Percentiles rank a stretch among this genome's conserved stretches.
These are phyloP conservation scores for Didymella lethalis DNA, from an alignment of 2,329 filamentous ascomycete species.

Conservation along the genomic window DNA sequence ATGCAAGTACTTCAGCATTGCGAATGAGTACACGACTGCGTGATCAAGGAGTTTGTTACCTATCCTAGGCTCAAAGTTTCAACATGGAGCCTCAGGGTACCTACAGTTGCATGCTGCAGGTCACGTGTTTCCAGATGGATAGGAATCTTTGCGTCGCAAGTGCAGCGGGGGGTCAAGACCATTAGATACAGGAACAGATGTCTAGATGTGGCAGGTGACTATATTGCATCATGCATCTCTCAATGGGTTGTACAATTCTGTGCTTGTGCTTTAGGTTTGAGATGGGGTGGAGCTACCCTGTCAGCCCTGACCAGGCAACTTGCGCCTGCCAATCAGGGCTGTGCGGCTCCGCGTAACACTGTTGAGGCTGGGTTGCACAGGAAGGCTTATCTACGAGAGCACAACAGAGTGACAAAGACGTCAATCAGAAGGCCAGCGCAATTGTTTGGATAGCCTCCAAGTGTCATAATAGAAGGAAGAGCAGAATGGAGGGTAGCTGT, in stretches of 20 bases:
- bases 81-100: too few species aligned
- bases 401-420: not conserved
- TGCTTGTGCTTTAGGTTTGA: constrained; percentile 17
- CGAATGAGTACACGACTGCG: too few species aligned
- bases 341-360: constrained; percentile 13
- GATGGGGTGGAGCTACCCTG: not conserved
- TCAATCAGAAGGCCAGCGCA: too few species aligned
- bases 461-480: not conserved
- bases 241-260: not conserved
- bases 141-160: not conserved
- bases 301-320: not conserved
- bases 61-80: too few species aligned
- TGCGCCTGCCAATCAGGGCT: constrained; percentile 13
- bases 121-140: too few species aligned
- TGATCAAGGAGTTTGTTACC: too few species aligned
- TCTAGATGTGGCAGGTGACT: not conserved
- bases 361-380: constrained; percentile 11
- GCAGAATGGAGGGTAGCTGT: not conserved
- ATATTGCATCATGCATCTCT: not conserved
- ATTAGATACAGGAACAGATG: not conserved
- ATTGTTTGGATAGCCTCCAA: not conserved
- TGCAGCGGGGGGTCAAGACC: not conserved
- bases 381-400: not conserved
- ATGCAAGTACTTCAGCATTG: too few species aligned
- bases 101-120: too few species aligned